Evolutionary conservation across 2,329 filamentous ascomycete species (phyloP).

Genomic region (Colletotrichum sp.): DNA sequence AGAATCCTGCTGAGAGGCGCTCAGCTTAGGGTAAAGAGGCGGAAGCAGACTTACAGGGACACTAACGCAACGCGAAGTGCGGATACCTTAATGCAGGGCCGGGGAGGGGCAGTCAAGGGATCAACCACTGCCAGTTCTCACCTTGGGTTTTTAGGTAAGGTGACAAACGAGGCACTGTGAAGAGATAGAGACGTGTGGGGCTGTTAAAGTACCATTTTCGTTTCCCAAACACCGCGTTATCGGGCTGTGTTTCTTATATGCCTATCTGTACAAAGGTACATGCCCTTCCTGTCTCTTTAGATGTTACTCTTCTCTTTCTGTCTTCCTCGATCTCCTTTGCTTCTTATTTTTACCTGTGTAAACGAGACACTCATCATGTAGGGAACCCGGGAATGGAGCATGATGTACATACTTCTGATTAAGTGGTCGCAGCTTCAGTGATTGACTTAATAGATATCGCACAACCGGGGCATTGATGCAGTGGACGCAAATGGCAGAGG

Average conservation of each 20-base stretch:
- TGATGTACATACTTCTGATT: neutral
- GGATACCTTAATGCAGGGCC: neutral
- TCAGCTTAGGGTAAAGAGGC: neutral
- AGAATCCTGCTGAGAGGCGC: neutral
- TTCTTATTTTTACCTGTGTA: neutral
- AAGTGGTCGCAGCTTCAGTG: neutral
- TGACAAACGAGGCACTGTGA: neutral
- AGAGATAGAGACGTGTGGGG: constrained; percentile 7
- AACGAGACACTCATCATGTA: neutral
- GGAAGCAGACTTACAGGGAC: neutral
- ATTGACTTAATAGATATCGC: neutral
- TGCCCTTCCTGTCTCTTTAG: neutral
- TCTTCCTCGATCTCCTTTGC: neutral
- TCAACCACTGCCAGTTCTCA: neutral
- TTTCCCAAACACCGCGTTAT: neutral
- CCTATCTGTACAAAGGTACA: neutral
- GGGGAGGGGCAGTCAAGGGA: neutral
- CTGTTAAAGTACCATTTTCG: neutral
- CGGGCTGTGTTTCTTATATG: neutral
- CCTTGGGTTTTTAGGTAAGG: neutral
- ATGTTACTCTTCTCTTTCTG: neutral
- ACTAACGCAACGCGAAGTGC: neutral
- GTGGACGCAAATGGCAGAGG: neutral
- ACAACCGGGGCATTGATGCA: neutral
- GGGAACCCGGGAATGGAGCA: neutral